These are phyloP conservation scores for Przewalskia tangutica DNA, from an alignment of 257 asterid species.

Conservation along the genomic window DNA sequence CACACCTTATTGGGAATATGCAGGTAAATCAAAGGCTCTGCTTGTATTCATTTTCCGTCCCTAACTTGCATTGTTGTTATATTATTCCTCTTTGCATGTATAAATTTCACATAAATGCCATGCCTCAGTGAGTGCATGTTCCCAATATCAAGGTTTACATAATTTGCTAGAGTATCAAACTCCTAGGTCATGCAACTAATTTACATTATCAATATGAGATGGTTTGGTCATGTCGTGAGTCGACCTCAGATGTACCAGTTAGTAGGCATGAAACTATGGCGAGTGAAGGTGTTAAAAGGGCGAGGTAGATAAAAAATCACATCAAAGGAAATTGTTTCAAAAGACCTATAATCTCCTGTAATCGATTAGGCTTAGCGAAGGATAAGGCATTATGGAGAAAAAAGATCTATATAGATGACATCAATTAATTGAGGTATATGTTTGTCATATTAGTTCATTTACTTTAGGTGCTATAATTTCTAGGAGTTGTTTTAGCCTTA, in stretches of 20 bases:
- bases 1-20: slow-evolving; percentile 95
- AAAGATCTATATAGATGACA: not conserved
- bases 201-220: not conserved
- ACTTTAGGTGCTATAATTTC: not conserved
- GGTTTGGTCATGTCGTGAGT: not conserved
- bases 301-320: not conserved
- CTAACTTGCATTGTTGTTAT: not conserved
- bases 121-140: not conserved
- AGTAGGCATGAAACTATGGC: not conserved
- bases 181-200: not conserved
- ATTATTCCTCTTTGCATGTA: not conserved
- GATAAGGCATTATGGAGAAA: not conserved
- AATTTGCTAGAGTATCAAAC: not conserved
- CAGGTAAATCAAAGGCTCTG: slow-evolving; percentile 37
- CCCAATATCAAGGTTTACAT: not conserved
- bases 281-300: not conserved
- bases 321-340: not conserved
- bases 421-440: not conserved
- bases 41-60: not conserved
- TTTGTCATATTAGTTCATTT: not conserved
- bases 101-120: not conserved
- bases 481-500: not conserved
- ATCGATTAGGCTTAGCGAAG: not conserved
- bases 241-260: not conserved
- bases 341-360: not conserved